A percentile compares a stretch with the other conserved stretches of the same genome.
These are phyloP conservation scores for Emericellopsis atlantica DNA, from an alignment of 2,329 filamentous ascomycete genomes.

Conservation along the genomic window DNA sequence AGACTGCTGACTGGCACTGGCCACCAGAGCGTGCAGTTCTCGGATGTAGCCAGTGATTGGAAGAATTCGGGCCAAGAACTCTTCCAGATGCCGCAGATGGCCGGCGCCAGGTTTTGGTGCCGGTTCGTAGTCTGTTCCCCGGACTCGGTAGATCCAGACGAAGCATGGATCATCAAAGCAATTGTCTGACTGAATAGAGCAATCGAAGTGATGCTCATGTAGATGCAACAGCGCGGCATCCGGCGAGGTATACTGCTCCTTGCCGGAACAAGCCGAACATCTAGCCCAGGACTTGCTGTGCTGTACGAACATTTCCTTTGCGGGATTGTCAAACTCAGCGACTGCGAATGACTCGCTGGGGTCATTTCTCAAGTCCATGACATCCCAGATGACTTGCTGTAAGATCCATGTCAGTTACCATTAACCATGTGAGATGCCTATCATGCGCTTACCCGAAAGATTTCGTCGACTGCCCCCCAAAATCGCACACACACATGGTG, in stretches of 20 bases:
- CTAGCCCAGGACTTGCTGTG: neutral
- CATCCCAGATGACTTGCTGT: conserved; percentile 1
- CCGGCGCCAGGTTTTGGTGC: neutral
- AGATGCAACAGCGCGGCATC: neutral
- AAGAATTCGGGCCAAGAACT: neutral
- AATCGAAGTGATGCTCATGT: neutral
- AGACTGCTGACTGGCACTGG: neutral
- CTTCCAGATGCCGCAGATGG: neutral
- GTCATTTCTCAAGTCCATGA: neutral
- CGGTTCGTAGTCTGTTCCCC: neutral
- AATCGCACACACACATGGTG: conserved; percentile 7
- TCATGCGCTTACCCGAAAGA: conserved; percentile 5
- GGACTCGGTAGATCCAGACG: neutral
- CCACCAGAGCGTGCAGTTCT: conserved; percentile 5
- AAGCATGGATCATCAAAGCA: conserved; percentile 1
- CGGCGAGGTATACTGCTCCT: neutral
- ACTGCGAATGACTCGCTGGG: neutral
- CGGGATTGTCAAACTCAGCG: neutral
- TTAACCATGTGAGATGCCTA: conserved; percentile 2
- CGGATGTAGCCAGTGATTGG: neutral
- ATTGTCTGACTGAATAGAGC: neutral
- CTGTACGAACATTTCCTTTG: neutral
- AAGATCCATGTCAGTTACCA: neutral
- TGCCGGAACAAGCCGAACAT: neutral
- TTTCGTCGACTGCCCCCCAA: conserved; percentile 8